Conservation (phyloP, 257 asterid species). For the Gentiana dahurica region DNA sequence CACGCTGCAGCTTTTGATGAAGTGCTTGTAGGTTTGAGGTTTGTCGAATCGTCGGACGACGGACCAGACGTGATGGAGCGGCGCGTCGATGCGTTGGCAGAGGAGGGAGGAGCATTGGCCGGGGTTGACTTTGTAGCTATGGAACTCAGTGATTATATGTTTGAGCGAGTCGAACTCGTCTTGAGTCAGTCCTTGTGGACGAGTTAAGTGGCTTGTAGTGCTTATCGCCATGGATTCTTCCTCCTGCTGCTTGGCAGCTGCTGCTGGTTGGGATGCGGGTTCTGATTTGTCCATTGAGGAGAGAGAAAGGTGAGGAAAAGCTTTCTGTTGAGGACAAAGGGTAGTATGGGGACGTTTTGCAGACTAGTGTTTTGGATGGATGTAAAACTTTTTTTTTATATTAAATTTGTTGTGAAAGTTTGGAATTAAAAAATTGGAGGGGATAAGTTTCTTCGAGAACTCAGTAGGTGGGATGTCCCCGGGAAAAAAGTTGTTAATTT, state of each 20-base stretch:
- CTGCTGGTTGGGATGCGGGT: not conserved
- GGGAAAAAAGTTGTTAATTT: too few relatives aligned
- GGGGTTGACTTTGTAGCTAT: conserved; percentile 53
- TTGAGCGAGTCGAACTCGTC: conserved; percentile 60
- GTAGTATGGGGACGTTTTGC: not conserved
- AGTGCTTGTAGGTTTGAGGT: conserved; percentile 86
- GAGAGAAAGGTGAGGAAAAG: not conserved
- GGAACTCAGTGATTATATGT: conserved; percentile 40
- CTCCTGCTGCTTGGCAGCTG: conserved; percentile 2
- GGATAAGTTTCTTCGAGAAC: too few relatives aligned
- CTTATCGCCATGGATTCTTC: not conserved
- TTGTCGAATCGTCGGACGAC: conserved; percentile 65
- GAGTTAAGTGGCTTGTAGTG: conserved; percentile 11
- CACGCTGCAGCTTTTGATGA: conserved; percentile 77
- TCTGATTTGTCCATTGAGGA: conserved; percentile 13
- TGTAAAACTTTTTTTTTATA: too few relatives aligned
- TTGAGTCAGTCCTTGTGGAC: conserved; percentile 41
- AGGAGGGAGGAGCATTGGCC: conserved; percentile 75
- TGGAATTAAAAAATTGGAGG: too few relatives aligned
- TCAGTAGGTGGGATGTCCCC: too few relatives aligned
- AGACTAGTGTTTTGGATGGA: not conserved
- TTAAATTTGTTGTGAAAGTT: too few relatives aligned
- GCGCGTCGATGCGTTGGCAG: conserved; percentile 69
- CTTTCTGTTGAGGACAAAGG: not conserved
- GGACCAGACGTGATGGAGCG: conserved; percentile 56